Conservation (phyloP, 768 basidiomycete species). For the Hydnomerulius pinastri region DNA sequence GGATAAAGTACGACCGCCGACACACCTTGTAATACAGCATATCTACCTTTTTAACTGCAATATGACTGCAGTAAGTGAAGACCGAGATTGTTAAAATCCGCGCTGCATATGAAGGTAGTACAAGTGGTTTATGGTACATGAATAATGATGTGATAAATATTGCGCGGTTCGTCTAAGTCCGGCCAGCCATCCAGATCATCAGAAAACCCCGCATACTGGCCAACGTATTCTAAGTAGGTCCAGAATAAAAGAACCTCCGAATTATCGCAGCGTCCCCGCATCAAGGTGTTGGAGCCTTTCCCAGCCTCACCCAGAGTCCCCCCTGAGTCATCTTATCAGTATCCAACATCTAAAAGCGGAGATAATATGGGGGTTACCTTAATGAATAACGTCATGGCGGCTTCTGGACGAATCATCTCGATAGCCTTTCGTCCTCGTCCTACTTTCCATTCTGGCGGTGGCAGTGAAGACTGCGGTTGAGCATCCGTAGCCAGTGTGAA, state of each 20-base stretch:
- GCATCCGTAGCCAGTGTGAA: conserved; percentile 61
- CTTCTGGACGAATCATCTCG: conserved; percentile 64
- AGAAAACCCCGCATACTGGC: background rate
- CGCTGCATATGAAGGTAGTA: conserved; percentile 4
- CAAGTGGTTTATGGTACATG: conserved; percentile 6
- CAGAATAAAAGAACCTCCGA: background rate
- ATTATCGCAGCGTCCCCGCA: background rate
- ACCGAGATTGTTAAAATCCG: too few relatives aligned
- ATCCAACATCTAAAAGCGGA: conserved; percentile 3
- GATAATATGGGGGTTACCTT: conserved; percentile 48
- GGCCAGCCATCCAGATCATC: background rate
- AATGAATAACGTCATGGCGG: conserved; percentile 63
- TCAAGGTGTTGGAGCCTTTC: conserved; percentile 24
- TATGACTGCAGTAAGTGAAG: background rate
- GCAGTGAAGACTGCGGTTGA: conserved; percentile 63
- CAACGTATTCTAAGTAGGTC: background rate
- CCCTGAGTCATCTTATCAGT: conserved; percentile 38
- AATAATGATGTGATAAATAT: conserved; percentile 20
- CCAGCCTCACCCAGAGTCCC: conserved; percentile 59
- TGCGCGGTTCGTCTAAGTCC: background rate
- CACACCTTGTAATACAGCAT: background rate
- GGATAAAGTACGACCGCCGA: conserved; percentile 5
- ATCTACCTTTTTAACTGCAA: background rate
- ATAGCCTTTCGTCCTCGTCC: conserved; percentile 46
- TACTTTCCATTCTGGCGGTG: conserved; percentile 56